phyloP scores from a whole-genome alignment of 75 land plant species.

The Gnetum montanum region DNA sequence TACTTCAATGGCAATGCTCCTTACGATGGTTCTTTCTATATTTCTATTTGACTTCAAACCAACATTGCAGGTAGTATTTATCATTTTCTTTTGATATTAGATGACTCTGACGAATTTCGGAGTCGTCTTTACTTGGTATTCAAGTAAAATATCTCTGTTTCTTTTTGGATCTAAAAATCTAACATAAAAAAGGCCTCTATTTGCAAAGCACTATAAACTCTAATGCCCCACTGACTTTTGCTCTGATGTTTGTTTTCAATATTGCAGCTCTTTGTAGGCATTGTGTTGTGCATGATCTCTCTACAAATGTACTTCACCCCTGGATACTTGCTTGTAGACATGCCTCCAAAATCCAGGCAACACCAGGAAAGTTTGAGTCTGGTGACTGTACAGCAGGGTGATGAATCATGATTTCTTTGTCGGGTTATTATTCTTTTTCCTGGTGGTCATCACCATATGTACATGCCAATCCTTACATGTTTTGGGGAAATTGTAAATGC shows the following conservation, averaged over 20 bases:
- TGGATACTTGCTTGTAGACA: slow-evolving; percentile 60
- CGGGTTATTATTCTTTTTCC: not conserved
- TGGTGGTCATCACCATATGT: too few relatives aligned
- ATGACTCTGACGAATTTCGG: not conserved
- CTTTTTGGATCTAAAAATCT: not conserved
- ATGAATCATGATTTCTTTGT: slow-evolving; percentile 34
- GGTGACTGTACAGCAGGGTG: slow-evolving; percentile 17
- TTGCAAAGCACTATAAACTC: not conserved
- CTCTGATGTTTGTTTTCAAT: too few relatives aligned
- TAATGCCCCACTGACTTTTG: not conserved
- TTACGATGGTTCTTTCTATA: slow-evolving; percentile 82
- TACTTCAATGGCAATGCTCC: slow-evolving; percentile 97
- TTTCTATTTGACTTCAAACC: slow-evolving; percentile 76
- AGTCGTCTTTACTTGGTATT: not conserved
- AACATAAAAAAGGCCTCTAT: not conserved
- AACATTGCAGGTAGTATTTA: slow-evolving; percentile 61
- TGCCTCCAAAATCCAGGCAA: slow-evolving; percentile 24
- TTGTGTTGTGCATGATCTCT: slow-evolving; percentile 84
- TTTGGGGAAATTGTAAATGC: too few relatives aligned
- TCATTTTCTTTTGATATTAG: not conserved
- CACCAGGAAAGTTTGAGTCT: slow-evolving; percentile 12
- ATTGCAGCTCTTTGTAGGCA: slow-evolving; percentile 92
- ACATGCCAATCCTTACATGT: too few relatives aligned
- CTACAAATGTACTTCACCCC: slow-evolving; percentile 95
- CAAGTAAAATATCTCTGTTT: not conserved